phyloP scores from a whole-genome alignment of 129 eudicot genomes.

The Dittrichia graveolens region DNA sequence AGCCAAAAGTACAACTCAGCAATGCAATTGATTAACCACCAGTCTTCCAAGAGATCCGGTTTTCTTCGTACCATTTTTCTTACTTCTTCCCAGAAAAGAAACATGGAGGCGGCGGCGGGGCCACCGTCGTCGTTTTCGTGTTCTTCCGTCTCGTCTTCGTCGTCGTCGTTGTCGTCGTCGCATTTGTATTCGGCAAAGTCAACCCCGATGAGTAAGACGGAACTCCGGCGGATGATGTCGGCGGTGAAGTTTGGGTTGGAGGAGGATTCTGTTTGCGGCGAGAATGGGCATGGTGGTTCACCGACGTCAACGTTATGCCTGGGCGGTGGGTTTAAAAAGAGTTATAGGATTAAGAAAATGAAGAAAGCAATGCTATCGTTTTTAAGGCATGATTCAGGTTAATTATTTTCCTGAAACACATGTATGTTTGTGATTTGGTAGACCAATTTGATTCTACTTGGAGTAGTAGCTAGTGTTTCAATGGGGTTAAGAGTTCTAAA shows the following conservation, averaged over 20 bases:
- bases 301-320: constrained; percentile 56
- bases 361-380: constrained; percentile 48
- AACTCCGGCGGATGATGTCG: constrained; percentile 19
- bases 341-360: constrained; percentile 39
- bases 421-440: too few relatives aligned
- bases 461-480: too few relatives aligned
- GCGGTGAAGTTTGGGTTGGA: constrained; percentile 35
- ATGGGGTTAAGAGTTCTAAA: too few relatives aligned
- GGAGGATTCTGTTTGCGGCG: constrained; percentile 29
- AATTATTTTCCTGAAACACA: too few relatives aligned
- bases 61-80: constrained; percentile 38
- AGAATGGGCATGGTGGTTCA: constrained; percentile 17
- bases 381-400: constrained; percentile 35
- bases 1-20: constrained; percentile 8
- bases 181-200: constrained; percentile 39
- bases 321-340: constrained; percentile 28
- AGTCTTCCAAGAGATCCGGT: constrained; percentile 32
- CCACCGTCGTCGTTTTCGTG: constrained; percentile 42
- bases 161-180: constrained; percentile 37
- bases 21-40: constrained; percentile 17
- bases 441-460: too few relatives aligned
- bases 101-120: constrained; percentile 4
- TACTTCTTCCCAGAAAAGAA: constrained; percentile 30
- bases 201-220: constrained; percentile 33
- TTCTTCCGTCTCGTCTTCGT: constrained; percentile 36